Conservation (phyloP, 2,329 filamentous ascomycete species). For the Colletotrichum salicis region DNA sequence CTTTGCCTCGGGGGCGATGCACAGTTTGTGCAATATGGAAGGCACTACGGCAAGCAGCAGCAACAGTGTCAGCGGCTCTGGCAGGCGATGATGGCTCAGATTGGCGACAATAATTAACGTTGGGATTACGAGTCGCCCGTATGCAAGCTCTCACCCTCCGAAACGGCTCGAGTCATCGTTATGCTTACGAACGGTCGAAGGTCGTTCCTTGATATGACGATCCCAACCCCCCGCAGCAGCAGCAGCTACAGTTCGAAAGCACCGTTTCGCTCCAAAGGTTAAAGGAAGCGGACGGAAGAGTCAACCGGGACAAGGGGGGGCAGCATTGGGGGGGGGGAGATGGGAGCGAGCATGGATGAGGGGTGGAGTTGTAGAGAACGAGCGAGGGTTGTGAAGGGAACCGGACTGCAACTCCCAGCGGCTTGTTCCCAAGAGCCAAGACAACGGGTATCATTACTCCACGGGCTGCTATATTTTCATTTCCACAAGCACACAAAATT, state of each 20-base stretch:
- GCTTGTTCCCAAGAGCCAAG: background rate
- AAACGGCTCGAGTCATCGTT: slow-evolving; percentile 34
- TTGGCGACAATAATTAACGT: slow-evolving; percentile 31
- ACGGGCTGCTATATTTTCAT: slow-evolving; percentile 6
- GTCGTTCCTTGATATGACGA: slow-evolving; percentile 27
- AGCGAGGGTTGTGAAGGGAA: background rate
- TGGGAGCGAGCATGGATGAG: slow-evolving; percentile 9
- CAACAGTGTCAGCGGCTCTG: background rate
- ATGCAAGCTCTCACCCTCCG: slow-evolving; percentile 21
- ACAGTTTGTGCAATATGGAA: slow-evolving; percentile 18
- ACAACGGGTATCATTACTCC: slow-evolving; percentile 3
- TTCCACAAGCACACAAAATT: slow-evolving; percentile 4
- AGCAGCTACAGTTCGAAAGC: slow-evolving; percentile 21
- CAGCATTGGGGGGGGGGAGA: slow-evolving; percentile 19
- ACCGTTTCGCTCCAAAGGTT: slow-evolving; percentile 32
- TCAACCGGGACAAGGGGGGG: slow-evolving; percentile 25
- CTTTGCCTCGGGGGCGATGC: background rate
- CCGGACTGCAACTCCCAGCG: background rate
- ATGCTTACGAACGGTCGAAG: slow-evolving; percentile 22
- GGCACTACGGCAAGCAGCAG: background rate
- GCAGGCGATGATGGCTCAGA: slow-evolving; percentile 11
- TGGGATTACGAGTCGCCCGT: slow-evolving; percentile 18
- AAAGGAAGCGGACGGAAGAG: slow-evolving; percentile 16
- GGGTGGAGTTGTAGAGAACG: background rate
- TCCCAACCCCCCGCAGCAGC: background rate